A percentile compares a stretch with the other conserved stretches of the same genome.
These are phyloP conservation scores for Dittrichia graveolens DNA, from an alignment of 129 eudicot species.

Conservation along the genomic window DNA sequence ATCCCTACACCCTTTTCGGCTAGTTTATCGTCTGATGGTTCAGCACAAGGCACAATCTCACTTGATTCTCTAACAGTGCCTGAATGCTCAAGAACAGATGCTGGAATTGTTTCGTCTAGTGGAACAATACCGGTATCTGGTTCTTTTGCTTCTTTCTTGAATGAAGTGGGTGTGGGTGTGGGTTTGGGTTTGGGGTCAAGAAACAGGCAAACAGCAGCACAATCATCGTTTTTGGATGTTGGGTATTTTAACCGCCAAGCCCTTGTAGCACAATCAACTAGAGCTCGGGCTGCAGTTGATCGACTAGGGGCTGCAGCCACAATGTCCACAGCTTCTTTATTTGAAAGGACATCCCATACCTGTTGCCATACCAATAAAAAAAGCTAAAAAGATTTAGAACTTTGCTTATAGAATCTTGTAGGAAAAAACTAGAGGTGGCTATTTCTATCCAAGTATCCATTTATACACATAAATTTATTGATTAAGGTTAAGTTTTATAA, in stretches of 20 bases:
- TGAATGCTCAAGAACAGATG: constrained; percentile 35
- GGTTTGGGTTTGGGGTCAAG: constrained; percentile 38
- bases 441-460: not conserved
- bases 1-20: constrained; percentile 40
- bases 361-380: constrained; percentile 26
- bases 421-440: not conserved
- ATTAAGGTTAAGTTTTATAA: no score
- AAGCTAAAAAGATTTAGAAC: not conserved
- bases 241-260: constrained; percentile 80
- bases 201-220: constrained; percentile 69
- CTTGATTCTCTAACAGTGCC: constrained; percentile 33
- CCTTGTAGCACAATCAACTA: constrained; percentile 84
- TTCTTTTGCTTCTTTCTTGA: constrained; percentile 32
- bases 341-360: constrained; percentile 95
- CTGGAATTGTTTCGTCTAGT: constrained; percentile 10
- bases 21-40: constrained; percentile 34
- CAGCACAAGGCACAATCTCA: constrained; percentile 63
- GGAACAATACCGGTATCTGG: constrained; percentile 17
- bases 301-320: constrained; percentile 84
- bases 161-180: constrained; percentile 14
- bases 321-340: constrained; percentile 77
- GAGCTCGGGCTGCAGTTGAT: constrained; percentile 74
- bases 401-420: not conserved
- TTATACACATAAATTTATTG: no score
- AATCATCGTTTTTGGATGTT: constrained; percentile 70